A percentile compares a stretch with the other conserved stretches of the same genome.
Evolutionary conservation across 768 basidiomycete genomes (phyloP).

Genomic region (Collybia nuda): DNA sequence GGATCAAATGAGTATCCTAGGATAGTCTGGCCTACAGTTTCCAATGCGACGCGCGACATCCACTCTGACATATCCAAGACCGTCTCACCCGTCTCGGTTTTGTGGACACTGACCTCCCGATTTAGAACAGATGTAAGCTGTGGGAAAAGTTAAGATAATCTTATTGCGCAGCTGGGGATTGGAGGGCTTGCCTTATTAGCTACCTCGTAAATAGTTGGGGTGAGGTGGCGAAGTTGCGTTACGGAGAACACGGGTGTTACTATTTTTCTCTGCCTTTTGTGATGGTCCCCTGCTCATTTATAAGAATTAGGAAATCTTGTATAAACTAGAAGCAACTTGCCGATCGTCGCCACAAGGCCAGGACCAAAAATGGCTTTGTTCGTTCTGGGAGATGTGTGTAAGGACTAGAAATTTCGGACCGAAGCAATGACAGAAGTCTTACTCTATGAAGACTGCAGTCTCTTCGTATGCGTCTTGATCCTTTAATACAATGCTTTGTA

Average conservation of each 20-base stretch:
- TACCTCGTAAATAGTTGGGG: slow-evolving; percentile 44
- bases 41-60: slow-evolving; percentile 44
- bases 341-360: slow-evolving; percentile 41
- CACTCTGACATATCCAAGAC: slow-evolving; percentile 47
- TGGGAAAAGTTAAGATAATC: background rate
- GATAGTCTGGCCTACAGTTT: slow-evolving; percentile 41
- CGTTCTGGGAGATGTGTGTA: slow-evolving; percentile 23
- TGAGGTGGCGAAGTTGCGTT: slow-evolving; percentile 41
- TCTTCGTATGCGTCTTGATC: slow-evolving; percentile 51
- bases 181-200: slow-evolving; percentile 38
- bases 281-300: slow-evolving; percentile 33
- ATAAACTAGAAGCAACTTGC: slow-evolving; percentile 14
- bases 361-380: slow-evolving; percentile 48
- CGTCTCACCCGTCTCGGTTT: slow-evolving; percentile 8
- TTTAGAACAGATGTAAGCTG: slow-evolving; percentile 30
- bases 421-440: slow-evolving; percentile 10
- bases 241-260: slow-evolving; percentile 48
- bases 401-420: background rate
- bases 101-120: slow-evolving; percentile 16
- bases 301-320: background rate
- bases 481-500: slow-evolving; percentile 46
- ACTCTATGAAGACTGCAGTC: slow-evolving; percentile 44
- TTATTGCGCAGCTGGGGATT: background rate
- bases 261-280: slow-evolving; percentile 48
- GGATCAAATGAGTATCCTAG: slow-evolving; percentile 49